Conservation (phyloP, 2,329 filamentous ascomycete species). For the Decorospora gaudefroyi region DNA sequence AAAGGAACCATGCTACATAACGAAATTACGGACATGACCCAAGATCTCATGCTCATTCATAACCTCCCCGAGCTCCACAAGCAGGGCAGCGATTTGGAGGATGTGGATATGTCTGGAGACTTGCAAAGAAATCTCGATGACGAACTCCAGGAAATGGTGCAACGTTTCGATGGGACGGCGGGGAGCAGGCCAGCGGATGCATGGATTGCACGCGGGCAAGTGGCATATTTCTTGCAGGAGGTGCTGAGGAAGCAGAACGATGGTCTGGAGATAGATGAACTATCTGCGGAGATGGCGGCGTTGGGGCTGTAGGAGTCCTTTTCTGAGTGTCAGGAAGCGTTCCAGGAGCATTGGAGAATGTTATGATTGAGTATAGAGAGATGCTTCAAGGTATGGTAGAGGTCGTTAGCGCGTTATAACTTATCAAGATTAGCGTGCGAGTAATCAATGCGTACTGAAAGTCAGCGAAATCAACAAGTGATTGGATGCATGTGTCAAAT, state of each 20-base stretch:
- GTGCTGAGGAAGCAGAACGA: neutral
- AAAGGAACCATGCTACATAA: neutral
- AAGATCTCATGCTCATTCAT: too few relatives aligned
- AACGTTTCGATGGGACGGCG: neutral
- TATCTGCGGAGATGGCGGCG: neutral
- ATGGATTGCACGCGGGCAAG: neutral
- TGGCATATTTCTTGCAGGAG: neutral
- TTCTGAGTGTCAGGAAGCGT: neutral
- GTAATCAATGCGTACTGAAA: neutral
- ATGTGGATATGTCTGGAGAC: neutral
- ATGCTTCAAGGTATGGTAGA: too few relatives aligned
- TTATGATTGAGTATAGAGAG: accelerated
- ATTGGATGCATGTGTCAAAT: too few relatives aligned
- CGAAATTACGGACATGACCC: too few relatives aligned
- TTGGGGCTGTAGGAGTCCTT: neutral
- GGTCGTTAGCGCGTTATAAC: too few relatives aligned
- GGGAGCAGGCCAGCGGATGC: neutral
- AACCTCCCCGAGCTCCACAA: neutral
- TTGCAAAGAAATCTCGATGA: neutral
- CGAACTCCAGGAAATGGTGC: neutral
- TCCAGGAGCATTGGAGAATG: neutral
- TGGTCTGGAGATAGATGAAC: neutral
- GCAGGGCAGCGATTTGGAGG: too few relatives aligned
- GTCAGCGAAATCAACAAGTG: too few relatives aligned
- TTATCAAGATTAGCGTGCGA: too few relatives aligned